These are phyloP conservation scores for Steccherinum ochraceum DNA, from an alignment of 768 basidiomycete species.

Conservation along the genomic window DNA sequence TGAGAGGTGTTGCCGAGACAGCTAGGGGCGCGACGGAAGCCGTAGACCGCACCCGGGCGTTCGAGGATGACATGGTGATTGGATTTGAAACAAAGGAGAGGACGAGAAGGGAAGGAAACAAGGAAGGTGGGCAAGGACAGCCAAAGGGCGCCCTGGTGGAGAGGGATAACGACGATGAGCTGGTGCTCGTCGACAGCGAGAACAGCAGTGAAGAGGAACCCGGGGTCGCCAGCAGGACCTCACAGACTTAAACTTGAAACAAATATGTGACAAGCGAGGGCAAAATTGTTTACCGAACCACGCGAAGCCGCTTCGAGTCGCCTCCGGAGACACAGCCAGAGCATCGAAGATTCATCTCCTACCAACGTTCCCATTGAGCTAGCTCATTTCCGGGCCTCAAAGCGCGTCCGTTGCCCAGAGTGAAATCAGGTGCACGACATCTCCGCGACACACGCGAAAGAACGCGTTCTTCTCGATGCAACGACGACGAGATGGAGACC, in stretches of 20 bases:
- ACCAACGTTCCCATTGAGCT: neutral
- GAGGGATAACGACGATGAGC: neutral
- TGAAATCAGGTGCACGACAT: too few relatives aligned
- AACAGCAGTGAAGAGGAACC: neutral
- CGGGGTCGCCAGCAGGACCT: neutral
- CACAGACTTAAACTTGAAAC: too few relatives aligned
- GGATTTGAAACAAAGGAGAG: neutral
- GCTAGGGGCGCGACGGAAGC: conserved; percentile 20
- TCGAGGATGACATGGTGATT: neutral
- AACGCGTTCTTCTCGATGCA: neutral
- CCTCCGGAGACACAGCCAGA: neutral
- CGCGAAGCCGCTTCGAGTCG: neutral
- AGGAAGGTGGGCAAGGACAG: neutral
- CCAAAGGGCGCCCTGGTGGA: conserved; percentile 1
- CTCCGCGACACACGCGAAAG: neutral
- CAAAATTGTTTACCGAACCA: neutral
- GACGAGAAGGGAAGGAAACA: neutral
- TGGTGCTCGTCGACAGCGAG: neutral
- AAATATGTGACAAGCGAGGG: neutral
- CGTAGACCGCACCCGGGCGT: conserved; percentile 10
- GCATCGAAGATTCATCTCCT: neutral
- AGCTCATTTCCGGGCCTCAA: neutral
- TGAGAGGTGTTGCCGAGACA: conserved; percentile 33
- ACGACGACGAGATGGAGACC: neutral
- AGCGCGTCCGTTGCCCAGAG: neutral